Conservation (phyloP, 2,329 filamentous ascomycete genomes). For the Sporothrix brunneoviolacea region DNA sequence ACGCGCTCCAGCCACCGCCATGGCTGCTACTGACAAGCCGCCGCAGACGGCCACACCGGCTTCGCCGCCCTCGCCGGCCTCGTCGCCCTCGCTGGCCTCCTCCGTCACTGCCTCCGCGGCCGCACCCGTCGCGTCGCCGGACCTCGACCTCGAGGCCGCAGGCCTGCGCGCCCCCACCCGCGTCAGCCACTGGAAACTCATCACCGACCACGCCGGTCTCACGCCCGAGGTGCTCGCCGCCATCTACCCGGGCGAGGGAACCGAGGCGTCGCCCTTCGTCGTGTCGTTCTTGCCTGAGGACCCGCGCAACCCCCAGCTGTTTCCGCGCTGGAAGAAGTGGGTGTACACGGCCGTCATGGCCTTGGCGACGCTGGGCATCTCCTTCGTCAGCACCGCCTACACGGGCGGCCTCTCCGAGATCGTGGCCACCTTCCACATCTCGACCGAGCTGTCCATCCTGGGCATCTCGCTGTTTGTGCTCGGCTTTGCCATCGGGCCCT, state of each 20-base stretch:
- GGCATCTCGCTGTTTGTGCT: constrained; percentile 57
- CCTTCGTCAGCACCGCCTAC: constrained; percentile 64
- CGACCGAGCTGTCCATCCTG: constrained; percentile 47
- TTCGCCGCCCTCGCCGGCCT: background rate
- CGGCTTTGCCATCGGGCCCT: constrained; percentile 49
- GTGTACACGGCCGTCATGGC: constrained; percentile 56
- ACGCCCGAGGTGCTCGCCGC: constrained; percentile 50
- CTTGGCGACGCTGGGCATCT: constrained; percentile 59
- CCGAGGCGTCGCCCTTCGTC: constrained; percentile 58
- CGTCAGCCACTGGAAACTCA: constrained; percentile 42
- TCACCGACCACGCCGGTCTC: constrained; percentile 52
- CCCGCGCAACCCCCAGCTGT: constrained; percentile 59
- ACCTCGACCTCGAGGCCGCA: constrained; percentile 7
- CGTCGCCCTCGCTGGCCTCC: constrained; percentile 4
- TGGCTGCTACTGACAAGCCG: too few relatives aligned
- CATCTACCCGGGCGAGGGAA: constrained; percentile 55
- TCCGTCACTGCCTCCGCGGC: constrained; percentile 1
- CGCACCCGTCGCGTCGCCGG: background rate
- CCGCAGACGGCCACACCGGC: too few relatives aligned
- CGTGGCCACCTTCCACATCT: constrained; percentile 46
- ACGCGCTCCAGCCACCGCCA: too few relatives aligned
- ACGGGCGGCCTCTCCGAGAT: constrained; percentile 51
- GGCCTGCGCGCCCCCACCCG: constrained; percentile 11
- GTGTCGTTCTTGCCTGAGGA: constrained; percentile 61
- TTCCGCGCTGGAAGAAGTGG: constrained; percentile 56